phyloP scores from a whole-genome alignment of 768 basidiomycete species.

The Pulveroboletus sp. region DNA sequence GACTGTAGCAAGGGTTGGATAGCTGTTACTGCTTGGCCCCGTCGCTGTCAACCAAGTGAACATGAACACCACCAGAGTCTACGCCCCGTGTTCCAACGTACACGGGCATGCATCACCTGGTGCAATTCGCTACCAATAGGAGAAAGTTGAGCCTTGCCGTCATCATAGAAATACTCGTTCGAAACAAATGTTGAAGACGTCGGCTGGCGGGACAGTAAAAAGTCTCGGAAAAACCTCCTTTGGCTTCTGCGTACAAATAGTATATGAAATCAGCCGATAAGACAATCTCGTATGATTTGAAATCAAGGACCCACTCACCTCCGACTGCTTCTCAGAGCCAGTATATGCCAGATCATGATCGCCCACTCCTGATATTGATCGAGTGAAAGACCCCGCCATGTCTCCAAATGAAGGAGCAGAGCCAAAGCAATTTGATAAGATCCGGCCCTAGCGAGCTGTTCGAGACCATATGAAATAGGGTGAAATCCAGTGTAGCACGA shows the following conservation, averaged over 20 bases:
- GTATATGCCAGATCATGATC: constrained; percentile 71
- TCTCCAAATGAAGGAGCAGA: constrained; percentile 59
- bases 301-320: constrained; percentile 43
- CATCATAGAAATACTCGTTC: constrained; percentile 55
- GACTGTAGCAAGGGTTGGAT: constrained; percentile 67
- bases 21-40: constrained; percentile 56
- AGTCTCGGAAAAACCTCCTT: constrained; percentile 59
- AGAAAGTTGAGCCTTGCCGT: constrained; percentile 29
- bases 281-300: not conserved
- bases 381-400: constrained; percentile 65
- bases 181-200: constrained; percentile 46
- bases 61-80: constrained; percentile 4
- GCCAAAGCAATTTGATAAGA: constrained; percentile 57
- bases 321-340: constrained; percentile 63
- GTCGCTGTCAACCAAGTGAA: constrained; percentile 41
- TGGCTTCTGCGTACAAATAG: constrained; percentile 46
- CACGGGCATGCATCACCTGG: constrained; percentile 40
- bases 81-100: constrained; percentile 27
- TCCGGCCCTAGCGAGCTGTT: constrained; percentile 67
- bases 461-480: constrained; percentile 12
- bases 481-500: not conserved
- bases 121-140: constrained; percentile 41
- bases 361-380: constrained; percentile 73
- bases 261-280: constrained; percentile 11
- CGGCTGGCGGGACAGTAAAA: constrained; percentile 58